Percentiles rank a stretch among this genome's conserved stretches.
Conservation (phyloP, 805 yeast genomes). For the Cyberlindnera maclurae region DNA sequence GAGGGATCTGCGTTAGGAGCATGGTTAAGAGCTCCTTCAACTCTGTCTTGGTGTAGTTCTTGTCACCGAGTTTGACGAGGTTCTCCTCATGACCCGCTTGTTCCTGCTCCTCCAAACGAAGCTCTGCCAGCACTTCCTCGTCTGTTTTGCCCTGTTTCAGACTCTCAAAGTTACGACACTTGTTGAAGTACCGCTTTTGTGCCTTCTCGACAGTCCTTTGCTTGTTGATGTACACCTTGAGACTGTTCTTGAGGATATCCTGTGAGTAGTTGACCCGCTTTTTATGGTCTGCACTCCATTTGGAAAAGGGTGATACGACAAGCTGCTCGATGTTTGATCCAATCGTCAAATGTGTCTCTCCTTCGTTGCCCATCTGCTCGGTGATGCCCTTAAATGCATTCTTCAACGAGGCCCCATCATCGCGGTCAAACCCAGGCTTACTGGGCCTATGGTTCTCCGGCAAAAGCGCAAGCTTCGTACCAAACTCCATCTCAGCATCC, state of each 20-base stretch:
- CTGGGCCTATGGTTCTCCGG: slow-evolving; percentile 30
- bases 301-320: slow-evolving; percentile 63
- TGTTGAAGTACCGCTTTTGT: slow-evolving; percentile 68
- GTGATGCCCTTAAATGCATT: slow-evolving; percentile 54
- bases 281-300: slow-evolving; percentile 71
- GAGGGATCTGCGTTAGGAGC: slow-evolving; percentile 44
- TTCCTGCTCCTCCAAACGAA: slow-evolving; percentile 10
- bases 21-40: slow-evolving; percentile 35
- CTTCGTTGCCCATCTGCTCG: slow-evolving; percentile 50
- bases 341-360: slow-evolving; percentile 49
- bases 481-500: slow-evolving; percentile 65
- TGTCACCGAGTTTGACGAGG: slow-evolving; percentile 29
- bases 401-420: slow-evolving; percentile 62
- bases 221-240: slow-evolving; percentile 44
- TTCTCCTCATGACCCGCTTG: slow-evolving; percentile 11
- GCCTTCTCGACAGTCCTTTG: slow-evolving; percentile 41
- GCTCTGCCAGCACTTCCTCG: slow-evolving; percentile 31
- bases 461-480: slow-evolving; percentile 42
- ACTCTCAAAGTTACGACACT: slow-evolving; percentile 69
- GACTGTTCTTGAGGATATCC: slow-evolving; percentile 41
- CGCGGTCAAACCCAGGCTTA: slow-evolving; percentile 37
- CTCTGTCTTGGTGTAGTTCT: slow-evolving; percentile 31
- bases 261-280: slow-evolving; percentile 59
- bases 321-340: slow-evolving; percentile 52
- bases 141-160: slow-evolving; percentile 41